These are phyloP conservation scores for Anacardium occidentale DNA, from an alignment of 345 rosid species.

Conservation along the genomic window DNA sequence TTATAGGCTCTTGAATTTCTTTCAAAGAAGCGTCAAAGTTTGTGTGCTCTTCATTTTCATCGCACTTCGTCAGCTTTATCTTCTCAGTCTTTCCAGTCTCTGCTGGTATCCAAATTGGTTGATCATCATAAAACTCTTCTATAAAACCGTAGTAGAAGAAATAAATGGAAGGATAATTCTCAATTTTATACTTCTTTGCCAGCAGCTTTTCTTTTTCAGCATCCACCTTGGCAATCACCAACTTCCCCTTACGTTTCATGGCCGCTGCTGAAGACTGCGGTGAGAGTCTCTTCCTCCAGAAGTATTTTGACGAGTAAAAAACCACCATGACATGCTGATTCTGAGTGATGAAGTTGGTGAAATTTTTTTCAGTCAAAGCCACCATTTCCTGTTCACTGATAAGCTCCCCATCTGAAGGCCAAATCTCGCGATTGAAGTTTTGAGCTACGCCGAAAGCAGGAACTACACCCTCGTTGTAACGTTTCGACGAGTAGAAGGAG, in stretches of 20 bases:
- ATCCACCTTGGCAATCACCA: conserved; percentile 11
- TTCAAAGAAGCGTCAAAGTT: no score
- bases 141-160: background rate
- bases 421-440: background rate
- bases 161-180: background rate
- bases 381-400: background rate
- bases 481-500: background rate
- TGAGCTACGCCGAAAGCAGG: background rate
- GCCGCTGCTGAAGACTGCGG: background rate
- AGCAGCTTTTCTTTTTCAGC: background rate
- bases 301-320: background rate
- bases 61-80: background rate
- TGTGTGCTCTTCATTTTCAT: background rate
- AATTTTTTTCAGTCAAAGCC: background rate
- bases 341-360: background rate
- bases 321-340: conserved; percentile 10
- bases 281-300: background rate
- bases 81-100: background rate
- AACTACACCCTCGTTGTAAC: background rate
- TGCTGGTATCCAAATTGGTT: background rate
- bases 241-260: background rate
- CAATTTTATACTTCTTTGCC: conserved; percentile 1
- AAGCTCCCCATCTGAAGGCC: no score
- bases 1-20: background rate
- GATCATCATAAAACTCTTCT: background rate